These are phyloP conservation scores for Solanum habrochaites DNA, from an alignment of 257 asterid genomes.

Conservation along the genomic window DNA sequence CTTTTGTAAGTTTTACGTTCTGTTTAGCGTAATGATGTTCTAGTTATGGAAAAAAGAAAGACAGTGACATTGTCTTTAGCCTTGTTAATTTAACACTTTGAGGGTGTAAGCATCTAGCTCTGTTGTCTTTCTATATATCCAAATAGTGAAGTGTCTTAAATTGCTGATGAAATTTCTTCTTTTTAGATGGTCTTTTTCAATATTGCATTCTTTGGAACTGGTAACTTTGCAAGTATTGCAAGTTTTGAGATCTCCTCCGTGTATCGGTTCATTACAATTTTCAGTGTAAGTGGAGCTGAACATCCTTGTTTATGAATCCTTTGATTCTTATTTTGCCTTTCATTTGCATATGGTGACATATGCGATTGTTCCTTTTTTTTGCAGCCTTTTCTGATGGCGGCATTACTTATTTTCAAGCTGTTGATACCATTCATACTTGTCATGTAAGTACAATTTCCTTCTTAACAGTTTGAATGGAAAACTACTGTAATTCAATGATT, in stretches of 20 bases:
- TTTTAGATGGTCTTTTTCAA: constrained; percentile 90
- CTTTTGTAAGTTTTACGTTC: constrained; percentile 52
- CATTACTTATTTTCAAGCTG: constrained; percentile 79
- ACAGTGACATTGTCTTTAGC: neutral
- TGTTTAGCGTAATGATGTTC: neutral
- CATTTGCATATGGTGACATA: neutral
- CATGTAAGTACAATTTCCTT: constrained; percentile 44
- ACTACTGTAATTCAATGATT: neutral
- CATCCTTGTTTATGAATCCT: neutral
- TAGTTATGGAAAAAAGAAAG: neutral
- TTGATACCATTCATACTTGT: constrained; percentile 79
- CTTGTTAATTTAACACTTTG: neutral
- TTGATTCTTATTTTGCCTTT: neutral
- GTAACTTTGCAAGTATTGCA: constrained; percentile 94
- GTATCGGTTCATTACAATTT: constrained; percentile 89
- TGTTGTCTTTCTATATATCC: neutral
- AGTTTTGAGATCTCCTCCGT: constrained; percentile 97
- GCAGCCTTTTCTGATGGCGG: constrained; percentile 99
- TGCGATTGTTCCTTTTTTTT: constrained; percentile 8
- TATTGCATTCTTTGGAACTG: constrained; percentile 96
- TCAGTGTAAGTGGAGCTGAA: constrained; percentile 60
- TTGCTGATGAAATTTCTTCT: neutral
- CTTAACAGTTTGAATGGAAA: neutral
- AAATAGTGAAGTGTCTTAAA: neutral
- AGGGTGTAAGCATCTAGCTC: neutral